phyloP scores from a whole-genome alignment of 768 basidiomycete genomes.

The Wakefieldia striispora region DNA sequence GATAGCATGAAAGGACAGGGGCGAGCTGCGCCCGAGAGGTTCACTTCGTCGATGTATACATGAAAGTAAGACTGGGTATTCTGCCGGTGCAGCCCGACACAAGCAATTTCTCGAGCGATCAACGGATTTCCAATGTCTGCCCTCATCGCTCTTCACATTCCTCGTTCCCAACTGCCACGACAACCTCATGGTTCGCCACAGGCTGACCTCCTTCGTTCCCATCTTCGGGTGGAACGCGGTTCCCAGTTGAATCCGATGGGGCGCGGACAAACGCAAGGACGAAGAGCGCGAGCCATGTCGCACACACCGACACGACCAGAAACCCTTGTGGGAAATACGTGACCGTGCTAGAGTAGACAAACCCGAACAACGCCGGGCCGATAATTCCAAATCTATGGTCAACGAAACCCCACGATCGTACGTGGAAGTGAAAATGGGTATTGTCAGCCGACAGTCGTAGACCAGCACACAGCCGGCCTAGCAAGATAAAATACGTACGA shows the following conservation, averaged over 20 bases:
- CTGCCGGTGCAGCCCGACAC: too few relatives aligned
- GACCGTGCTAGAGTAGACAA: slow-evolving; percentile 73
- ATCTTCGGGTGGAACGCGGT: neutral
- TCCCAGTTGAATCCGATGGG: slow-evolving; percentile 8
- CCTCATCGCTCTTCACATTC: slow-evolving; percentile 2
- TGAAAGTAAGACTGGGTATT: too few relatives aligned
- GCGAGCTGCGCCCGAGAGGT: too few relatives aligned
- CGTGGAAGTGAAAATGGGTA: neutral
- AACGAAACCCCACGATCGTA: too few relatives aligned
- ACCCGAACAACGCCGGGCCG: slow-evolving; percentile 70
- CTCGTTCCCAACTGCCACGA: neutral
- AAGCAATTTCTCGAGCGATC: too few relatives aligned
- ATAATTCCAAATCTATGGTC: slow-evolving; percentile 57
- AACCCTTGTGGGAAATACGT: slow-evolving; percentile 65
- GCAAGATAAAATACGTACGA: slow-evolving; percentile 38
- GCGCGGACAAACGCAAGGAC: slow-evolving; percentile 50
- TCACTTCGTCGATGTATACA: too few relatives aligned
- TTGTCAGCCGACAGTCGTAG: neutral
- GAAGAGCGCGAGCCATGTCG: slow-evolving; percentile 41
- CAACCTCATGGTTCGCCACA: neutral
- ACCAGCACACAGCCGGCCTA: neutral
- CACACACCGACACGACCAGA: slow-evolving; percentile 53
- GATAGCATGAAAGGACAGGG: too few relatives aligned
- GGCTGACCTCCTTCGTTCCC: slow-evolving; percentile 1
- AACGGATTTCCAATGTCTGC: too few relatives aligned